These are phyloP conservation scores for Astrocystis sublimbata DNA, from an alignment of 495 filamentous ascomycete genomes.

Conservation along the genomic window DNA sequence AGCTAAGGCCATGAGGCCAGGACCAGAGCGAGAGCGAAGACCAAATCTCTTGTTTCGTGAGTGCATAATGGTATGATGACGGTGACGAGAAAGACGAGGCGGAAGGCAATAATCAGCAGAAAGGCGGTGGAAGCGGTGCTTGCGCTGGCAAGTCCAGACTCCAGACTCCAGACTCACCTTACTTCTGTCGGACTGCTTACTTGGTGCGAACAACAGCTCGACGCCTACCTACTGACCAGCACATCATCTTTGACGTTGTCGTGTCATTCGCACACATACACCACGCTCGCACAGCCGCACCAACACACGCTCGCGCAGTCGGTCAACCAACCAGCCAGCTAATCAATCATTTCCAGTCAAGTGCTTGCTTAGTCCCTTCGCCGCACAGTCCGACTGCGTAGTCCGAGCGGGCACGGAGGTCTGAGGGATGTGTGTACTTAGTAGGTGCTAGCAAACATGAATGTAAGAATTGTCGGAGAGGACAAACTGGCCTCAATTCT, in stretches of 20 bases:
- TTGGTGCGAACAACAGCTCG: neutral
- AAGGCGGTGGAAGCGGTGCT: constrained; percentile 11
- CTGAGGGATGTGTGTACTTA: neutral
- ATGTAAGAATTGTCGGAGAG: neutral
- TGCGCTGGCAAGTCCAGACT: neutral
- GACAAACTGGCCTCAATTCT: neutral
- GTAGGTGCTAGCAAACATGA: neutral
- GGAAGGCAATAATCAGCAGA: neutral
- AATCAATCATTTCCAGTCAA: too few relatives aligned
- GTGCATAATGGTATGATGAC: neutral
- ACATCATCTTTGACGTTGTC: constrained; percentile 4
- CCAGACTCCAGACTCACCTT: too few relatives aligned
- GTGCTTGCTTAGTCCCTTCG: neutral
- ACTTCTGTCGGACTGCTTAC: too few relatives aligned
- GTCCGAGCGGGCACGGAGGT: neutral
- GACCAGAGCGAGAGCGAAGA: neutral
- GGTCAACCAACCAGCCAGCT: too few relatives aligned
- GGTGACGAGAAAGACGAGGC: neutral
- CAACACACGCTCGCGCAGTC: neutral
- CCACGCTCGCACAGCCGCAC: neutral
- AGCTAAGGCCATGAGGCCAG: neutral
- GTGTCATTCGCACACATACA: constrained; percentile 8
- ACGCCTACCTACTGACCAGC: constrained; percentile 1
- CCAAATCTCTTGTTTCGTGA: neutral
- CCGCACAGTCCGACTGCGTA: neutral